phyloP scores from a whole-genome alignment of 768 basidiomycete species.

The Russula dissimulans region DNA sequence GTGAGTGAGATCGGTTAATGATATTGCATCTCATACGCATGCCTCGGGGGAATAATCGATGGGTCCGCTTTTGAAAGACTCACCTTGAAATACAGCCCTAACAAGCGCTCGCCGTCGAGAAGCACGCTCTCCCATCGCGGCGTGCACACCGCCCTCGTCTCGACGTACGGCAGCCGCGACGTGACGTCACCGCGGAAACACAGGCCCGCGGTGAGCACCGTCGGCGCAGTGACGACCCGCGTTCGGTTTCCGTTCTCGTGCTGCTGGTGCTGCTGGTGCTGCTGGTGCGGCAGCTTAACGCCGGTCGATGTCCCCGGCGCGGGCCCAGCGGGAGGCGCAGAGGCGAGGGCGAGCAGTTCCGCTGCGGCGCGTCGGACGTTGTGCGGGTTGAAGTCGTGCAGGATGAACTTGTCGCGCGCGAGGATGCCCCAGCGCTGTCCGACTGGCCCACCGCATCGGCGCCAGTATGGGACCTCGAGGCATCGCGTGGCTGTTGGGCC shows the following conservation, averaged over 20 bases:
- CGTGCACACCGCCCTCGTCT: not conserved
- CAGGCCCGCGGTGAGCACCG: constrained; percentile 7
- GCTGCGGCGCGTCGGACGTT: not conserved
- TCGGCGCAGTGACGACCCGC: constrained; percentile 1
- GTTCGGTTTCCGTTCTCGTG: constrained; percentile 5
- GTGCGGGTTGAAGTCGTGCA: constrained; percentile 7
- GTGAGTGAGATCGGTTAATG: no score
- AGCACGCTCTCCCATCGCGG: constrained; percentile 11
- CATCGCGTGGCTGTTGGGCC: not conserved
- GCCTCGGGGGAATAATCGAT: no score
- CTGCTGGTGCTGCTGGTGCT: not conserved
- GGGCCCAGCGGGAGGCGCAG: no score
- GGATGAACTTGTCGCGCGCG: not conserved
- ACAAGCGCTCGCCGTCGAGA: constrained; percentile 5
- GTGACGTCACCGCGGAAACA: constrained; percentile 7
- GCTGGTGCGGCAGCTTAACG: no score
- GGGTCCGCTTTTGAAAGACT: not conserved
- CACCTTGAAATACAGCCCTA: constrained; percentile 4
- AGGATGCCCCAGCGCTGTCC: constrained; percentile 1
- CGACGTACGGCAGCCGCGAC: constrained; percentile 2
- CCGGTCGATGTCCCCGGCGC: no score
- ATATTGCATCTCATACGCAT: no score
- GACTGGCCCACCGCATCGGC: not conserved
- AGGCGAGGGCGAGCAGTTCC: not conserved
- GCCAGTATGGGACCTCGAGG: constrained; percentile 5